These are phyloP conservation scores for Volvox reticuliferus DNA, from an alignment of 139 green algal species.

Conservation along the genomic window DNA sequence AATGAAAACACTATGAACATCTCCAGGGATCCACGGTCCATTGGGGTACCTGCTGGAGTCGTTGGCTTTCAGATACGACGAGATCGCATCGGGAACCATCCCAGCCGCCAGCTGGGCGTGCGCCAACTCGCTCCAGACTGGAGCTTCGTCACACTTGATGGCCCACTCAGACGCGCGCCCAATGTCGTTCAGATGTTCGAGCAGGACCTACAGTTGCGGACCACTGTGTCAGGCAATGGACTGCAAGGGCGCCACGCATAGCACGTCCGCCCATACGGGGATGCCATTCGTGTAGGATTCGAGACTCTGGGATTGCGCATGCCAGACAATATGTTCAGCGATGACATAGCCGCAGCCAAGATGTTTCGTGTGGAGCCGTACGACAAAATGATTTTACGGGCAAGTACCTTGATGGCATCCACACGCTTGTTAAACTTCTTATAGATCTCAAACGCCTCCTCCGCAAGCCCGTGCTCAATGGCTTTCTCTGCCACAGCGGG, in stretches of 20 bases:
- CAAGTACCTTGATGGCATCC: slow-evolving; percentile 73
- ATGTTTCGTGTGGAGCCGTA: background rate
- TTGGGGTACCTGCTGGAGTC: slow-evolving; percentile 68
- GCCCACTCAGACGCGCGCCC: slow-evolving; percentile 90
- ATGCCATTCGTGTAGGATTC: too few species aligned
- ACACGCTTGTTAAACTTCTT: slow-evolving; percentile 92
- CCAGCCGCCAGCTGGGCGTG: slow-evolving; percentile 90
- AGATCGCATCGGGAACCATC: slow-evolving; percentile 88
- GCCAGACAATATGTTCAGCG: too few species aligned
- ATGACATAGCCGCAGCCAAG: background rate
- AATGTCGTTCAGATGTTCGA: slow-evolving; percentile 93
- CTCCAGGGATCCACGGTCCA: background rate
- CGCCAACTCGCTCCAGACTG: slow-evolving; percentile 94
- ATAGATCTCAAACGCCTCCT: slow-evolving; percentile 99
- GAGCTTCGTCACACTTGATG: slow-evolving; percentile 85
- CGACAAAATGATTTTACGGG: too few species aligned
- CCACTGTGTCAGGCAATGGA: too few species aligned
- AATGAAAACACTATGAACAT: too few species aligned
- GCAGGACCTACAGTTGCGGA: slow-evolving; percentile 76
- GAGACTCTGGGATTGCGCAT: too few species aligned
- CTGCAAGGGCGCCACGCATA: too few species aligned
- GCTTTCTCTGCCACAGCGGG: slow-evolving; percentile 93
- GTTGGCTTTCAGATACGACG: slow-evolving; percentile 88
- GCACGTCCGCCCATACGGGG: too few species aligned
- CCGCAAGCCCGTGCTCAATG: slow-evolving; percentile 88